Conservation (phyloP, 1,284 basidiomycete genomes). For the Sutorius eximius region DNA sequence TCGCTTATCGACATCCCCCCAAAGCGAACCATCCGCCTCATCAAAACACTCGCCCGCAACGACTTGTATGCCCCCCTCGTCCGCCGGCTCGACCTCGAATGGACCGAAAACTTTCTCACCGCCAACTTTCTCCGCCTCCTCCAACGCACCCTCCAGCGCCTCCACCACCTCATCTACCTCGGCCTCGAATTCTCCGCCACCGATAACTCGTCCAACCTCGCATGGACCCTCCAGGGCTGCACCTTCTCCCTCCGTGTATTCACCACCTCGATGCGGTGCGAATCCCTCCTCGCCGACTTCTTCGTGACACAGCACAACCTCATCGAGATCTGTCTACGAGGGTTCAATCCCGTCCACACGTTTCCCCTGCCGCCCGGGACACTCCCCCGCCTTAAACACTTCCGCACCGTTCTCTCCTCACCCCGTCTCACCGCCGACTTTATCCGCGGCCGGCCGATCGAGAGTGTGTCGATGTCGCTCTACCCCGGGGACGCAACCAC, state of each 20-base stretch:
- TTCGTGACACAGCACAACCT: conserved; percentile 50
- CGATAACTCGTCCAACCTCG: conserved; percentile 37
- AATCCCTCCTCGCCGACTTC: conserved; percentile 48
- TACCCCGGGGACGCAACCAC: conserved; percentile 39
- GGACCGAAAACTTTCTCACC: conserved; percentile 34
- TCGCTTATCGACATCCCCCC: conserved; percentile 40
- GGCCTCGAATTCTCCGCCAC: conserved; percentile 46
- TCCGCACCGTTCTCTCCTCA: conserved; percentile 56
- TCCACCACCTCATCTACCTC: conserved; percentile 43
- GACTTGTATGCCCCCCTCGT: conserved; percentile 41
- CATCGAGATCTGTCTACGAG: conserved; percentile 53
- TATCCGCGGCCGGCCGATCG: conserved; percentile 49
- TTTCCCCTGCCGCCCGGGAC: conserved; percentile 43
- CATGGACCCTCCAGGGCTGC: conserved; percentile 49
- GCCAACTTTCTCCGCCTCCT: conserved; percentile 51
- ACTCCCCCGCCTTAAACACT: conserved; percentile 48
- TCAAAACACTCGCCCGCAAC: conserved; percentile 41
- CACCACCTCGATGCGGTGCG: conserved; percentile 54
- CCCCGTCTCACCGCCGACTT: conserved; percentile 46
- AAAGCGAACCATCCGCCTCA: conserved; percentile 36
- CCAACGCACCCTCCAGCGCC: conserved; percentile 41
- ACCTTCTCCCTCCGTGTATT: conserved; percentile 46
- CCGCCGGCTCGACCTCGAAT: conserved; percentile 45
- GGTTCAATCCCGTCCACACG: conserved; percentile 35
- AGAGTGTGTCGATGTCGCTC: conserved; percentile 53